A percentile compares a stretch with the other conserved stretches of the same genome.
Conservation (phyloP, 306 rosid genomes). For the Acacia acuminata region DNA sequence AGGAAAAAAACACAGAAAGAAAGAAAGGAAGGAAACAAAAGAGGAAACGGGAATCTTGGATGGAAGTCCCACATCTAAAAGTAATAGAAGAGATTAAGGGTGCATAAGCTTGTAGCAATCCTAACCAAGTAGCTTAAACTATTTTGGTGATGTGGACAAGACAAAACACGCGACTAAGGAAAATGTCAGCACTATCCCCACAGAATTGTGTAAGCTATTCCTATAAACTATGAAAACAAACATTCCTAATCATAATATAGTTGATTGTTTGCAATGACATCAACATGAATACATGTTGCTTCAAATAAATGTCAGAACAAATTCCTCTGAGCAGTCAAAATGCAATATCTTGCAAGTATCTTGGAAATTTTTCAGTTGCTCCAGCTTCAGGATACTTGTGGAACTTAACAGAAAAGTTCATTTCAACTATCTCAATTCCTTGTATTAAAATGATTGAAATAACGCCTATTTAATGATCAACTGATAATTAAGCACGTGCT, state of each 20-base stretch:
- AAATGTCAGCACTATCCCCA: neutral
- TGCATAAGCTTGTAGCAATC: too few species aligned
- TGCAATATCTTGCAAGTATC: conserved; percentile 35
- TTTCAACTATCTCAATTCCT: conserved; percentile 15
- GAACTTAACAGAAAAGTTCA: conserved; percentile 15
- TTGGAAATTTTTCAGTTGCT: neutral
- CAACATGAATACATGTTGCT: neutral
- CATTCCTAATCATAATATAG: conserved; percentile 14
- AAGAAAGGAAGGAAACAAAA: too few species aligned
- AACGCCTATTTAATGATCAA: neutral
- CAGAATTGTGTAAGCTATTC: neutral
- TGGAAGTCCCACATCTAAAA: too few species aligned
- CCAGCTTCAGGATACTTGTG: conserved; percentile 10
- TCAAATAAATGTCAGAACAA: neutral
- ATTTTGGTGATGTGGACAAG: too few species aligned
- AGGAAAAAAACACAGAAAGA: too few species aligned
- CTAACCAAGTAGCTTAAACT: too few species aligned
- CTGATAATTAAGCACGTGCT: neutral
- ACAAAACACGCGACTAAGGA: too few species aligned
- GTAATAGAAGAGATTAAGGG: too few species aligned
- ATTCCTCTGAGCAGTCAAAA: conserved; percentile 17
- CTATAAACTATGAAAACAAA: neutral
- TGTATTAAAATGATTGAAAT: neutral
- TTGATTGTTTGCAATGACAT: neutral
- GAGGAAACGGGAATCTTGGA: too few species aligned